These are phyloP conservation scores for Helminthosporium solani DNA, from an alignment of 2,329 filamentous ascomycete species.

Conservation along the genomic window DNA sequence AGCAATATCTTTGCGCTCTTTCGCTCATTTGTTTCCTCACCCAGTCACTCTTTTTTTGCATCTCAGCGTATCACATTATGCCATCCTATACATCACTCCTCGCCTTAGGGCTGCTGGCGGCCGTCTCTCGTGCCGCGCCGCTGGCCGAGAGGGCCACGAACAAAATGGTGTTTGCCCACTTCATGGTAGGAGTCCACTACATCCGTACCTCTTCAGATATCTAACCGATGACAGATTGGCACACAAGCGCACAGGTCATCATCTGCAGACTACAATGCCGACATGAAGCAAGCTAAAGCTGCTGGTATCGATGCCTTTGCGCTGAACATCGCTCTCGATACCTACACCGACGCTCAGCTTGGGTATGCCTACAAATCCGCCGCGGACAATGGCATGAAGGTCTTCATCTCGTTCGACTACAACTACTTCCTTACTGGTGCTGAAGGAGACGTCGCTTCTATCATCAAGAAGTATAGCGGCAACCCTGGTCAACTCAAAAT, in stretches of 20 bases:
- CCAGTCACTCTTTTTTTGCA: slow-evolving; percentile 7
- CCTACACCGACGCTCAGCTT: slow-evolving; percentile 23
- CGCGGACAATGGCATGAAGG: slow-evolving; percentile 26
- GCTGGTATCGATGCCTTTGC: slow-evolving; percentile 38
- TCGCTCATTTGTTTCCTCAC: neutral
- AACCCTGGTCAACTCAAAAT: slow-evolving; percentile 24
- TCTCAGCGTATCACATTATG: slow-evolving; percentile 8
- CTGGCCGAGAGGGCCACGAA: slow-evolving; percentile 10
- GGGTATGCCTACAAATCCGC: slow-evolving; percentile 27
- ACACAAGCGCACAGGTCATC: slow-evolving; percentile 23
- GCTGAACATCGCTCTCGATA: slow-evolving; percentile 30
- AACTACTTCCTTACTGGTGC: slow-evolving; percentile 18
- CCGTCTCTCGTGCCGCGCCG: slow-evolving; percentile 16
- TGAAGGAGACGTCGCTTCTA: slow-evolving; percentile 15
- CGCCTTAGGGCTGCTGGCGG: slow-evolving; percentile 18
- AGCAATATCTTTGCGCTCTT: neutral
- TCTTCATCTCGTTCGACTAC: slow-evolving; percentile 32
- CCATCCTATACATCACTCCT: slow-evolving; percentile 15
- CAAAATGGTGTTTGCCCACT: slow-evolving; percentile 28
- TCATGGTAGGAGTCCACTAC: slow-evolving; percentile 19
- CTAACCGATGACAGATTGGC: slow-evolving; percentile 23
- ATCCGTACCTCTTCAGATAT: neutral
- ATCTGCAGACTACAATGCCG: slow-evolving; percentile 27
- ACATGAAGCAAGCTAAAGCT: slow-evolving; percentile 29
- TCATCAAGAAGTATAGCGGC: slow-evolving; percentile 22